Base-by-base conservation (phyloP, 2,329 filamentous ascomycete species). In the Rutstroemia sp. region DNA sequence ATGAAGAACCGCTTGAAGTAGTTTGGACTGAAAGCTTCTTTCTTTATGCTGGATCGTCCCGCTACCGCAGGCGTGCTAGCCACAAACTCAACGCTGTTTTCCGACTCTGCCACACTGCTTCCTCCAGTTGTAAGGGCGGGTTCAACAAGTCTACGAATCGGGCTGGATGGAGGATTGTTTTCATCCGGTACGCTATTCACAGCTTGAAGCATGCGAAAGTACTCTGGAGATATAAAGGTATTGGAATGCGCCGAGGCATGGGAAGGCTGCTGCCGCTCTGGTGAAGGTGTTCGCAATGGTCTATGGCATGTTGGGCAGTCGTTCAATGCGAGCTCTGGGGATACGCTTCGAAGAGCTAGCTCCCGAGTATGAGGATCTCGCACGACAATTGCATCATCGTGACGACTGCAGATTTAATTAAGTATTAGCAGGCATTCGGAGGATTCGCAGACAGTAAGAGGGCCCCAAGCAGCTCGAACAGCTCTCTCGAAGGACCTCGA, bases 1-100 rank as follows among this genome's bases (percentile, higher is more conserved):
- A 91, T 84, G 67, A 99, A 99, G 72, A 96, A 97, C 14, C 83
- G 87, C 65, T 88, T 83, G 74, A 97, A 97, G 69, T 97, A 99
- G 64, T 92, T 86, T 6, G 88, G 92, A 64, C 87, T 95, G 67
- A 99, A 96, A 0, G 94, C 91, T 27, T 89, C 83, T 56, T 85
- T 82, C 34, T 89, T 89, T 54, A 99, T 99, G 27, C 88, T 86
- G 59, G 88, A 84, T 70, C 73, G 78, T 67, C 73, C 67, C 38
- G 61, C 63, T 30, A 60, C 65, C 25, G 56, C 71, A 58, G 81
- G 71, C 58, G 78, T 65, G 72, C 78, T 80, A 37, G 79, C 77
- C 34, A 82, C 69, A 59, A 82, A 83, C 58, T 82, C 78, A 16
- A 55, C 53, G 25, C 16, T 49, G 34, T 50, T 19, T 25, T 25